These are phyloP conservation scores for Ceratobasidium papillatum DNA, from an alignment of 1,284 basidiomycete genomes.

Conservation along the genomic window DNA sequence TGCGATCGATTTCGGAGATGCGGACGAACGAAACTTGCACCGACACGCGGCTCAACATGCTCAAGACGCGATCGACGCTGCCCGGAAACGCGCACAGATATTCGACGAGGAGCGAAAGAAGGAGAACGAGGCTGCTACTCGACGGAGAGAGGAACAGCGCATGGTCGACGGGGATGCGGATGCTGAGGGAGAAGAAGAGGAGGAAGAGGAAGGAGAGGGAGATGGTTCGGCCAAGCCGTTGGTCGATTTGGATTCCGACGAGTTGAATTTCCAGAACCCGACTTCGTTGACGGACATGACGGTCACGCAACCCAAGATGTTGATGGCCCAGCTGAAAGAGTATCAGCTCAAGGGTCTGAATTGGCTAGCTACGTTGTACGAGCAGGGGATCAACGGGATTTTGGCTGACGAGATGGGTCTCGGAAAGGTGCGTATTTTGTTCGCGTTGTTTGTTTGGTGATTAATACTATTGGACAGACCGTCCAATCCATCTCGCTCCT, in stretches of 20 bases:
- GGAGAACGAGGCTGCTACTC: slow-evolving; percentile 63
- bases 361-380: slow-evolving; percentile 97
- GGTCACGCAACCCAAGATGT: slow-evolving; percentile 93
- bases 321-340: slow-evolving; percentile 97
- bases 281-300: slow-evolving; percentile 90
- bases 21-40: slow-evolving; percentile 87
- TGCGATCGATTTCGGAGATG: slow-evolving; percentile 59
- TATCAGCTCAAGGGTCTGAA: slow-evolving; percentile 99
- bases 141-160: slow-evolving; percentile 73
- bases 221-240: slow-evolving; percentile 55
- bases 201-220: slow-evolving; percentile 36
- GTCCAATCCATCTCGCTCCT: slow-evolving; percentile 98
- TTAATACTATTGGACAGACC: slow-evolving; percentile 60
- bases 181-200: slow-evolving; percentile 59
- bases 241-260: slow-evolving; percentile 89
- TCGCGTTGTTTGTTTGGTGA: background rate
- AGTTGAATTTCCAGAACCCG: slow-evolving; percentile 99
- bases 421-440: slow-evolving; percentile 70
- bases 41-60: slow-evolving; percentile 90
- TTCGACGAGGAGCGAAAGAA: slow-evolving; percentile 83
- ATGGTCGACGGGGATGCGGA: slow-evolving; percentile 60
- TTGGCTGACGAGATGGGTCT: slow-evolving; percentile 99
- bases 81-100: slow-evolving; percentile 80
- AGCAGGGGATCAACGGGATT: slow-evolving; percentile 99
- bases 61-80: slow-evolving; percentile 85